Evolutionary conservation across 1,139 yeast species (phyloP).

Genomic region (Suhomyces taliae): DNA sequence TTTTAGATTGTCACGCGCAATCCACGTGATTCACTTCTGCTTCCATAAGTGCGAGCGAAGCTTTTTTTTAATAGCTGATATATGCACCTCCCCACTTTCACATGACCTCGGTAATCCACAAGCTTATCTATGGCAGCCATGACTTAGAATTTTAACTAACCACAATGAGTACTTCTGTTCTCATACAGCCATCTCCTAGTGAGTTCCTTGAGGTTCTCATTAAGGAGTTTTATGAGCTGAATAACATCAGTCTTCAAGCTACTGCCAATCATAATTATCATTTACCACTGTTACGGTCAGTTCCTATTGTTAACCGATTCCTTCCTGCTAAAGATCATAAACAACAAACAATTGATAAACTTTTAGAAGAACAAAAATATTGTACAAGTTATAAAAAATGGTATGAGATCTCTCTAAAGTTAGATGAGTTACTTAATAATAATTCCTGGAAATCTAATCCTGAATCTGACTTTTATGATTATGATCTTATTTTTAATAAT

Average conservation of each 20-base stretch:
- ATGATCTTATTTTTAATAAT: slow-evolving; percentile 53
- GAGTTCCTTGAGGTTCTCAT: slow-evolving; percentile 7
- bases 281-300: slow-evolving; percentile 10
- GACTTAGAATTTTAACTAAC: not conserved
- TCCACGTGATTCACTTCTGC: not conserved
- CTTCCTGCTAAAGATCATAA: slow-evolving; percentile 31
- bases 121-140: not conserved
- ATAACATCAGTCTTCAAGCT: not conserved
- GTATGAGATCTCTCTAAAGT: slow-evolving; percentile 58
- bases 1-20: not conserved
- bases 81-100: not conserved
- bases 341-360: slow-evolving; percentile 23
- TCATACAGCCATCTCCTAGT: not conserved
- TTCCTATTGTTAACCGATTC: slow-evolving; percentile 31
- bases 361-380: slow-evolving; percentile 52
- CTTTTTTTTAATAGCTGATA: too few species aligned
- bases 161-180: not conserved
- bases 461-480: slow-evolving; percentile 70
- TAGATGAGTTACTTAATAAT: slow-evolving; percentile 66
- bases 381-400: slow-evolving; percentile 71
- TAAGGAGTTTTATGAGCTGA: slow-evolving; percentile 2
- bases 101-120: not conserved
- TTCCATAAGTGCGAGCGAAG: not conserved
- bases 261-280: not conserved
- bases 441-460: slow-evolving; percentile 69